A percentile compares a stretch with the other conserved stretches of the same genome.
These are phyloP conservation scores for Penicillium griseofulvum DNA, from an alignment of 2,329 filamentous ascomycete species.

Conservation along the genomic window DNA sequence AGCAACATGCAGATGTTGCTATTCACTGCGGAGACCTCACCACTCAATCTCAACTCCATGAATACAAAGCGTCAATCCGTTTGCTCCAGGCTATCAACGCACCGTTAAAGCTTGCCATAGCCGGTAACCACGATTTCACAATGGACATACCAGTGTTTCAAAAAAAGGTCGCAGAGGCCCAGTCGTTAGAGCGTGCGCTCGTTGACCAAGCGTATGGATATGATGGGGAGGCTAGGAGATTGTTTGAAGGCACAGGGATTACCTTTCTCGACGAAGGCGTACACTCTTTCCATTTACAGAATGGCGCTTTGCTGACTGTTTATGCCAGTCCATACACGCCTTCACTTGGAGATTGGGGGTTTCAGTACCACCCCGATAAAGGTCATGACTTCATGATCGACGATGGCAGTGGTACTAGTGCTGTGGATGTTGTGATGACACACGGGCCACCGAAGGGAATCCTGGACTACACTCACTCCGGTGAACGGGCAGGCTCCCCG, in stretches of 20 bases:
- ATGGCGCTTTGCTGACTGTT: slow-evolving; percentile 51
- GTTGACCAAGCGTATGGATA: slow-evolving; percentile 42
- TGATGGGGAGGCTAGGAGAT: slow-evolving; percentile 36
- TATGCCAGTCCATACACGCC: slow-evolving; percentile 58
- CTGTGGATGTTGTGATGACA: slow-evolving; percentile 52
- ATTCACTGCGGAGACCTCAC: slow-evolving; percentile 57
- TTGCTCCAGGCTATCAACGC: slow-evolving; percentile 46
- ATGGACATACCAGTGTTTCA: slow-evolving; percentile 41
- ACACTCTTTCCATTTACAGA: slow-evolving; percentile 48
- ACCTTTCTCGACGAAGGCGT: slow-evolving; percentile 53
- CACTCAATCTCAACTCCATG: slow-evolving; percentile 31
- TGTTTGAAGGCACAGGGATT: slow-evolving; percentile 47
- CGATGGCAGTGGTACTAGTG: slow-evolving; percentile 1
- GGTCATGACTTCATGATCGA: slow-evolving; percentile 40
- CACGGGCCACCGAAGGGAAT: slow-evolving; percentile 56
- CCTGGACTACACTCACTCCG: slow-evolving; percentile 44
- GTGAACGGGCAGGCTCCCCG: slow-evolving; percentile 33
- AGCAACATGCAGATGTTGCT: slow-evolving; percentile 46
- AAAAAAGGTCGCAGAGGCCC: slow-evolving; percentile 30
- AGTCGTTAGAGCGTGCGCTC: slow-evolving; percentile 26
- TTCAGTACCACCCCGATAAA: slow-evolving; percentile 46
- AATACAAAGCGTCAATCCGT: slow-evolving; percentile 42
- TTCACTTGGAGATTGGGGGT: slow-evolving; percentile 47
- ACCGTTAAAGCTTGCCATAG: slow-evolving; percentile 54
- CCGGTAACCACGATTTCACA: slow-evolving; percentile 56